These are phyloP conservation scores for Colletotrichum magnum DNA, from an alignment of 2,329 filamentous ascomycete species.

Conservation along the genomic window DNA sequence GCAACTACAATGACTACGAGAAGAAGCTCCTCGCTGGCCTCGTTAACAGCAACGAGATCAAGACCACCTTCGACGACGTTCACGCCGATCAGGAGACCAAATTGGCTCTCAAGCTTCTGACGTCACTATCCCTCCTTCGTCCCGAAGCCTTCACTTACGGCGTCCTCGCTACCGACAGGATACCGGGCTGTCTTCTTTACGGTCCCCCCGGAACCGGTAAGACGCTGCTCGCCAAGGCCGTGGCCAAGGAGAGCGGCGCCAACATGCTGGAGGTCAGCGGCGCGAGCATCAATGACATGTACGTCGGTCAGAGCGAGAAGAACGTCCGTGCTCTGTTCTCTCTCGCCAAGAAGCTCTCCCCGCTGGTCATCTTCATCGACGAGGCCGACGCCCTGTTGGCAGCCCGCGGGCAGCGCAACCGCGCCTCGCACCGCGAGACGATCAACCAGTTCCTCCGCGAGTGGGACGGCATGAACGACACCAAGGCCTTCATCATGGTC, in stretches of 20 bases:
- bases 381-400: slow-evolving; percentile 95
- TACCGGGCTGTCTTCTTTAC: slow-evolving; percentile 90
- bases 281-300: slow-evolving; percentile 95
- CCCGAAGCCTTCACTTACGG: slow-evolving; percentile 98
- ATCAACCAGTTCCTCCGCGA: slow-evolving; percentile 98
- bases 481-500: slow-evolving; percentile 96
- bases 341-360: slow-evolving; percentile 89
- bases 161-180: slow-evolving; percentile 90
- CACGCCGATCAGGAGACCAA: slow-evolving; percentile 87
- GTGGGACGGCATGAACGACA: slow-evolving; percentile 91
- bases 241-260: slow-evolving; percentile 77
- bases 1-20: slow-evolving; percentile 80
- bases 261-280: slow-evolving; percentile 90
- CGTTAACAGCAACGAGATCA: slow-evolving; percentile 84
- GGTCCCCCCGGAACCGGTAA: slow-evolving; percentile 88
- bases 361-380: slow-evolving; percentile 96
- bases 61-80: slow-evolving; percentile 89
- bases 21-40: slow-evolving; percentile 86
- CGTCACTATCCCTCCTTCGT: slow-evolving; percentile 85
- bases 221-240: slow-evolving; percentile 77
- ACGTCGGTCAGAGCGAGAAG: slow-evolving; percentile 96
- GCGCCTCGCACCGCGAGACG: slow-evolving; percentile 84
- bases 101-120: slow-evolving; percentile 89
- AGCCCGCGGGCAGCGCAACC: slow-evolving; percentile 76
- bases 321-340: slow-evolving; percentile 94